Conservation (phyloP, 257 asterid genomes). For the Jacaranda mimosifolia region DNA sequence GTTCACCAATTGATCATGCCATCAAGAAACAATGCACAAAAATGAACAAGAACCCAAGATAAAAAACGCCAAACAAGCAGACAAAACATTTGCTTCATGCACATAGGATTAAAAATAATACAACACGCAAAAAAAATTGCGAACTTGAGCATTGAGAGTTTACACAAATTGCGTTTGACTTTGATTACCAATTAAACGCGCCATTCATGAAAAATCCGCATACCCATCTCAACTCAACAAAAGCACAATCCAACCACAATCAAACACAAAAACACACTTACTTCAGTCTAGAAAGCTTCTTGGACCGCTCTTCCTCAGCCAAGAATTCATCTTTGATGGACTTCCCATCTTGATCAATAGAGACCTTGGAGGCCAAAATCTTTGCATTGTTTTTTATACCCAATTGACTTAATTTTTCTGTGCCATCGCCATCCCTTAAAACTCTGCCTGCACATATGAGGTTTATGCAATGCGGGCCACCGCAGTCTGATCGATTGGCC, state of each 20-base stretch:
- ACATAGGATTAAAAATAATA: neutral
- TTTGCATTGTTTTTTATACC: conserved; percentile 80
- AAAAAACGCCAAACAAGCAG: neutral
- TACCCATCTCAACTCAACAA: neutral
- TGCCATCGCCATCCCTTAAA: conserved; percentile 70
- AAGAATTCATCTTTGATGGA: conserved; percentile 64
- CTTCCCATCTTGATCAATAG: conserved; percentile 68
- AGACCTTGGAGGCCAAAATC: conserved; percentile 76
- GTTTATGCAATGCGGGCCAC: conserved; percentile 57
- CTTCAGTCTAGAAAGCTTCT: conserved; percentile 75
- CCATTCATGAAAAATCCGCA: neutral
- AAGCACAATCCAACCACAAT: conserved; percentile 1
- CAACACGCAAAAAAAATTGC: neutral
- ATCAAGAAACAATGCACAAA: conserved; percentile 14
- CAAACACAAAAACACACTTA: conserved; percentile 39
- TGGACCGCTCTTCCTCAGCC: conserved; percentile 92
- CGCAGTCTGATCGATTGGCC: conserved; percentile 71
- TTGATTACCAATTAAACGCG: conserved; percentile 36
- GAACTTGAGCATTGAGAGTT: conserved; percentile 13
- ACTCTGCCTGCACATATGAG: conserved; percentile 79
- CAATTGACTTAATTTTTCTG: conserved; percentile 71
- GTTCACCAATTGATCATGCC: conserved; percentile 19
- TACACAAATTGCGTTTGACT: neutral
- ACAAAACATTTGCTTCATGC: neutral
- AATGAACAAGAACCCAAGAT: neutral